Base-by-base conservation (phyloP, 2,329 filamentous ascomycete species). In the Pseudocercospora macadamiae region DNA sequence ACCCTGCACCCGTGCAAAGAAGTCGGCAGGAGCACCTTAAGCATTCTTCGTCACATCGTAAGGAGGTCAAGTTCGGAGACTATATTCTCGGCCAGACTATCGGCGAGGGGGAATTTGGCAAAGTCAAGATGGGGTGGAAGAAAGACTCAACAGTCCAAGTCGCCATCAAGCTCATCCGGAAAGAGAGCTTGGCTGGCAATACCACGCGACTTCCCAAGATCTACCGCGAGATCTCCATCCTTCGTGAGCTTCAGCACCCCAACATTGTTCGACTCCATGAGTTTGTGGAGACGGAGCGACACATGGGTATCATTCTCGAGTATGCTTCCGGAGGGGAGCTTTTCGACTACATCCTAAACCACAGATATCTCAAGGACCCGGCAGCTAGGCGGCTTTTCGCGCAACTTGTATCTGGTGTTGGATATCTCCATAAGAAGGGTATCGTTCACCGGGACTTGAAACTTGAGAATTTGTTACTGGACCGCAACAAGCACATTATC, bases 51-150 rank as follows among this genome's bases (percentile, higher is more conserved):
- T 77, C 79, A 26, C 56, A 65, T 45, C 77, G 82, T 60, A 96
- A 96, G 79, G 86, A 89, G 64, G 92, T 89, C 39, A 93, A 91
- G 66, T 97, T 99, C 73, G 93, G 93, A 60, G 92, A 97, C 64
- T 99, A 97, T 75, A 91, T 96, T 61, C 83, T 99, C 3, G 95
- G 95, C 32, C 93, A 96, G 74, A 97, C 93, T 2, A 88, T 99
- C 51, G 95, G 95, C 51, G 95, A 99, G 79, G 95, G 95, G 62
- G 95, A 99, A 76, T 99, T 99, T 74, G 95, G 95, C 65, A 99
- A 99, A 74, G 95, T 99, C 69, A 97, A 97, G 76, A 86, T 97
- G 71, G 95, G 95, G 23, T 99, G 95, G 95, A 97, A 97, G 76
- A 90, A 91, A 73, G 93, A 96, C 75, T 93, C 92, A 60, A 93